Percentiles rank a stretch among this genome's conserved stretches.
phyloP scores from a whole-genome alignment of 352 stramenopile species.

The Blastocystis sp. region DNA sequence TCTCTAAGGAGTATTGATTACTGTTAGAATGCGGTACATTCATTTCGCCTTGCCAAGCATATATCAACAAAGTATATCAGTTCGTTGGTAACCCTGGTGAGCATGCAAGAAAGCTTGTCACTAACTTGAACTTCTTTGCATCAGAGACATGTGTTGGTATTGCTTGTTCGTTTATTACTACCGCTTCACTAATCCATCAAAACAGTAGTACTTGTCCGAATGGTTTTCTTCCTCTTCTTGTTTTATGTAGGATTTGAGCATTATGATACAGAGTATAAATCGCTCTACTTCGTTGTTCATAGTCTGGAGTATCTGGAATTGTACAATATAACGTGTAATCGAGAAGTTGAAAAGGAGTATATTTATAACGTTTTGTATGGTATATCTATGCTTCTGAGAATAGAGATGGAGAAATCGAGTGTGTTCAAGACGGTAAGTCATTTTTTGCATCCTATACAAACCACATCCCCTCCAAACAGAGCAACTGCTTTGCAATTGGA shows the following conservation, averaged over 20 bases:
- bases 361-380: conserved; percentile 35
- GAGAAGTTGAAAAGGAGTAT: neutral
- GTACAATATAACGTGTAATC: conserved; percentile 55
- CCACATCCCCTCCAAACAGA: neutral
- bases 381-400: neutral
- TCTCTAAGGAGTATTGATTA: neutral
- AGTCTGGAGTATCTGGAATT: neutral
- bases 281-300: conserved; percentile 23
- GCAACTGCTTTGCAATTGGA: neutral
- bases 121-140: conserved; percentile 51
- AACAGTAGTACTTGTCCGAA: neutral
- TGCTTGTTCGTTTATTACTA: conserved; percentile 33
- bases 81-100: neutral
- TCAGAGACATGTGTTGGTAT: conserved; percentile 8
- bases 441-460: conserved; percentile 3
- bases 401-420: conserved; percentile 37
- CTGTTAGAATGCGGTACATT: conserved; percentile 32
- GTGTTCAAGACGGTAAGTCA: neutral
- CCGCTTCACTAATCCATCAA: neutral
- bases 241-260: neutral
- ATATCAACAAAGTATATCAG: conserved; percentile 50
- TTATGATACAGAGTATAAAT: neutral
- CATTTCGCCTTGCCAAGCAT: conserved; percentile 18
- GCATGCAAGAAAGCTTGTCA: conserved; percentile 2
- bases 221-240: neutral